phyloP scores from a whole-genome alignment of 2,329 filamentous ascomycete species.

The Daldinia sp. region DNA sequence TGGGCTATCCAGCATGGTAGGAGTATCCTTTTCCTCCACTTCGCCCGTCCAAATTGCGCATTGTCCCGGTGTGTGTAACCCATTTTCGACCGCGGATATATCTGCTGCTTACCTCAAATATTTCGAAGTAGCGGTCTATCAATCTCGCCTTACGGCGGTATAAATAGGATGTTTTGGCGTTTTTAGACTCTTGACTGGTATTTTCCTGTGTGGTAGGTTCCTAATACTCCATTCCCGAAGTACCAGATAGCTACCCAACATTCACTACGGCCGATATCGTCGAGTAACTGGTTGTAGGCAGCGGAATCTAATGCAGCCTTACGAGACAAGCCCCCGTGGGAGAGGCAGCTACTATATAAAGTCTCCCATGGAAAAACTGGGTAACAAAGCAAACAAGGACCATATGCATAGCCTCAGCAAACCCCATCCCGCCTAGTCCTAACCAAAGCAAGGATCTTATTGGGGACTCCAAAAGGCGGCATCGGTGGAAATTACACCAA shows the following conservation, averaged over 20 bases:
- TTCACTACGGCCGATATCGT: neutral
- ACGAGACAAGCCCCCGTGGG: conserved; percentile 12
- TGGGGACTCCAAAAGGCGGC: conserved; percentile 6
- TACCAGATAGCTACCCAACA: neutral
- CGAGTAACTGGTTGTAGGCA: neutral
- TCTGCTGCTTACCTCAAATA: neutral
- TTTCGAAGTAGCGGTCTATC: neutral
- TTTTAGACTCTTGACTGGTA: neutral
- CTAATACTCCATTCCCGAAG: neutral
- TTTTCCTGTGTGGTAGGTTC: conserved; percentile 6
- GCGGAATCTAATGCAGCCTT: conserved; percentile 16
- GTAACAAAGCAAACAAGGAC: conserved; percentile 13
- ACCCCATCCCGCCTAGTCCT: conserved; percentile 25
- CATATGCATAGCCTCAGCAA: conserved; percentile 31
- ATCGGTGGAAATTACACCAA: conserved; percentile 28
- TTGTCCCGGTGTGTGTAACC: conserved; percentile 59
- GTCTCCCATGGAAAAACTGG: conserved; percentile 3
- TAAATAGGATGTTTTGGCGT: neutral
- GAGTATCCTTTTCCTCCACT: conserved; percentile 59
- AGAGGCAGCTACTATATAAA: conserved; percentile 29
- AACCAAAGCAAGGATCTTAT: conserved; percentile 16
- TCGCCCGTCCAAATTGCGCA: conserved; percentile 60
- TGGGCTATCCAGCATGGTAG: conserved; percentile 61
- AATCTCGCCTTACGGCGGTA: neutral
- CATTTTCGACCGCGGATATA: conserved; percentile 33